Conservation (phyloP, 768 basidiomycete genomes). For the Mycena crocata region DNA sequence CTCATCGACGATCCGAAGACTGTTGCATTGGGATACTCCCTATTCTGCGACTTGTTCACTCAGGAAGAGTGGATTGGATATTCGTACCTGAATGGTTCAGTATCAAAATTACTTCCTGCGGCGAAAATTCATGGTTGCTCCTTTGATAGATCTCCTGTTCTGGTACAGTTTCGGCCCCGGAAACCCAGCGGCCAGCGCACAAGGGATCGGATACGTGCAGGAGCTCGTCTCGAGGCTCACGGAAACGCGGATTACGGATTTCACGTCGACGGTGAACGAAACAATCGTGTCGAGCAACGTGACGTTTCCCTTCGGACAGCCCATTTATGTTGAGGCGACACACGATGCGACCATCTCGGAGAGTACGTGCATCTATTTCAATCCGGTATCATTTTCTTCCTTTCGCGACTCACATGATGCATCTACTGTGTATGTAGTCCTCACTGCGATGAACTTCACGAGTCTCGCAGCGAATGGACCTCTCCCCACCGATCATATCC, state of each 20-base stretch:
- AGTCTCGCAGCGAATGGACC: conserved; percentile 71
- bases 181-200: conserved; percentile 68
- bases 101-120: background rate
- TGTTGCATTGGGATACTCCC: conserved; percentile 80
- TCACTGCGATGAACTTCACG: conserved; percentile 80
- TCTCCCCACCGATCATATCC: conserved; percentile 71
- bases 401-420: too few relatives aligned
- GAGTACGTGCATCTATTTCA: conserved; percentile 54
- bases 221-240: conserved; percentile 81
- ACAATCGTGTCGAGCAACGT: conserved; percentile 66
- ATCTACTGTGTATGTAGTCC: conserved; percentile 53
- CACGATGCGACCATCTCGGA: conserved; percentile 81
- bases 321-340: conserved; percentile 77
- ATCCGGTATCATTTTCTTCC: background rate
- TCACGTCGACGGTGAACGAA: conserved; percentile 74
- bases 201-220: conserved; percentile 75
- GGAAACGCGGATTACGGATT: conserved; percentile 61
- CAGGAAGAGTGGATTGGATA: conserved; percentile 85
- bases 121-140: too few relatives aligned
- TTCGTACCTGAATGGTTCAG: conserved; percentile 64
- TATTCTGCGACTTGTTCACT: conserved; percentile 84
- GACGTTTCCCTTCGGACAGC: conserved; percentile 67
- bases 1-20: conserved; percentile 56
- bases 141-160: conserved; percentile 52
- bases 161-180: conserved; percentile 80